Percentiles rank a stretch among this genome's conserved stretches.
These are phyloP conservation scores for Metschnikowia koreensis DNA, from an alignment of 805 yeast genomes.

Conservation along the genomic window DNA sequence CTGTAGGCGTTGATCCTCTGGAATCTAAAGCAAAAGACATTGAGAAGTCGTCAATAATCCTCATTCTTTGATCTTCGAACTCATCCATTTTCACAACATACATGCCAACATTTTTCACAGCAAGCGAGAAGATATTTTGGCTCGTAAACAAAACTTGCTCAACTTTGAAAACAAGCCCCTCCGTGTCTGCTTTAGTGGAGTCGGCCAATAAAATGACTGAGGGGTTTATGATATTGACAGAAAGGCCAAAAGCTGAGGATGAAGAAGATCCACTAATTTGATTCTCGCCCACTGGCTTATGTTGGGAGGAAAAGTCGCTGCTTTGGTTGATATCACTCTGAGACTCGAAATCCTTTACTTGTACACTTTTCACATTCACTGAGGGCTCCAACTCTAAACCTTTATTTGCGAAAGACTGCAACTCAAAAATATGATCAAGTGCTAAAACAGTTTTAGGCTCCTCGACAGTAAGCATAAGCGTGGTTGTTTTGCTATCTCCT, in stretches of 20 bases:
- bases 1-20: constrained; percentile 59
- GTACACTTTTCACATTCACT: constrained; percentile 17
- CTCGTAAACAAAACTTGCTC: constrained; percentile 73
- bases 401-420: constrained; percentile 60
- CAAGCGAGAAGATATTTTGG: constrained; percentile 62
- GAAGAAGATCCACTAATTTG: not conserved
- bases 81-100: constrained; percentile 75
- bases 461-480: constrained; percentile 62
- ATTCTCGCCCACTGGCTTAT: not conserved
- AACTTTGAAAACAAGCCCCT: constrained; percentile 86
- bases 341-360: constrained; percentile 7
- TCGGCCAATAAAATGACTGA: constrained; percentile 80
- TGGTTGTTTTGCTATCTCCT: constrained; percentile 39
- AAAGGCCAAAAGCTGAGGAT: constrained; percentile 41
- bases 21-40: constrained; percentile 70
- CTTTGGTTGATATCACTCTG: not conserved
- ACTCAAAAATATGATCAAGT: constrained; percentile 76
- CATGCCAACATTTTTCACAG: constrained; percentile 81
- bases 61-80: constrained; percentile 56
- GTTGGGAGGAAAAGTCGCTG: not conserved
- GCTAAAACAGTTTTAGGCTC: constrained; percentile 82
- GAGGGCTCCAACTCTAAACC: constrained; percentile 36
- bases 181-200: constrained; percentile 64
- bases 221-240: constrained; percentile 71
- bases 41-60: constrained; percentile 88